Base-by-base conservation (phyloP, 2,329 filamentous ascomycete species). In the Onygenales sp. region DNA sequence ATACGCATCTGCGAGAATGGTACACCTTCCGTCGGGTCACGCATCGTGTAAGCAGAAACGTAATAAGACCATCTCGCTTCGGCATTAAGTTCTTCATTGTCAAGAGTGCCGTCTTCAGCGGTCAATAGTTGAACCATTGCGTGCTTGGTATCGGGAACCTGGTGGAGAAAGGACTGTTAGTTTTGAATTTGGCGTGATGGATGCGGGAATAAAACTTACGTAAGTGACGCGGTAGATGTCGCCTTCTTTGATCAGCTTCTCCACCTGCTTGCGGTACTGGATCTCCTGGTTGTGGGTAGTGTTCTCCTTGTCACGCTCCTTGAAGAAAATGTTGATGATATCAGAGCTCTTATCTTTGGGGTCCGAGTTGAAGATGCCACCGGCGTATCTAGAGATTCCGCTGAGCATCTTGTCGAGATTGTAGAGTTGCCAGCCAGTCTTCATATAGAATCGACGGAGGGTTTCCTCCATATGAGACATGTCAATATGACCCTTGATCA, bases 261-360 rank as follows among this genome's bases (percentile, higher is more conserved):
- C 90, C 1, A 93, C 90, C 66, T 89, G 89, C 70, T 94, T 95
- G 57, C 92, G 84, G 56, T 92, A 89, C 63, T 86, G 88, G 56
- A 95, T 89, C 74, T 97, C 92, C 33, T 86, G 85, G 69, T 93
- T 85, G 62, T 90, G 92, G 49, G 90, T 95, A 0, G 89, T 95
- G 65, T 90, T 86, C 14, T 92, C 87, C 65, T 84, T 85, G 51
- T 87, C 81, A 4, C 92, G 85, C 66, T 89, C 89, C 59, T 82
- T 81, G 65, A 90, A 83, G 72, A 95, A 98, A 50, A 94, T 81
- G 57, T 89, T 84, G 61, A 94, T 86, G 55, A 98, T 86, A 56
- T 97, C 91, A 5, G 87, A 83, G 39, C 89, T 95, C 78, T 93
- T 95, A 67, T 98, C 93, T 73, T 95, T 95, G 46, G 82, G 79